Base-by-base conservation (phyloP, 352 stramenopile genomes). In the Aphanomyces stellatus region DNA sequence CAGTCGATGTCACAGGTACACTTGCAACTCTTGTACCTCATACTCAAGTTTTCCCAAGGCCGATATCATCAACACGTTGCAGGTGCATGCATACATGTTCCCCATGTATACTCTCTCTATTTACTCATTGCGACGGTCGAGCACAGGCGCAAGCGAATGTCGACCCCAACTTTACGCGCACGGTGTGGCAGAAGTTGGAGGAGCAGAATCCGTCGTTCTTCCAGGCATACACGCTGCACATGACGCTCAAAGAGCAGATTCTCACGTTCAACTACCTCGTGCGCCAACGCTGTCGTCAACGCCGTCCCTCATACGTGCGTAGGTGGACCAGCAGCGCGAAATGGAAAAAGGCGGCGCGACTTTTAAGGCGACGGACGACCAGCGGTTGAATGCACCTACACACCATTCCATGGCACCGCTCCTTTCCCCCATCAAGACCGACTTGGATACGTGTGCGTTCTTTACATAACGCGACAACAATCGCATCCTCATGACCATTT, bases 171-270 rank as follows among this genome's bases (percentile, higher is more conserved):
- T 96, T 96, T 57, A 85, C 89, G 1, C 79, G 76, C 51, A 77
- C 96, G 24, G 88, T 96, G 42, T 97, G 87, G 88, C 85, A 95
- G 53, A 97, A 97, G 63, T 80, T 97, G 6, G 84, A 96, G 64
- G 85, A 96, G 57, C 88, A 96, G 68, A 97, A 97, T 41, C 81
- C 85, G 15, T 80, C 79, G 5, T 97, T 96, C 63, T 97, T 97
- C 61, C 75, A 81, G 11, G 85, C 86, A 1, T 97, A 97, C 69
- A 77, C 74, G 37, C 61, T 94, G 22, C 84, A 92, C 37, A 74
- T 96, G 15, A 80, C 90, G 66, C 77, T 97, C 7, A 91, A 92
- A 70, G 90, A 97, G 53, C 90, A 97, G 69, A 92, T 96, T 62
- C 67, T 91, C 17, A 80, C 87, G 8, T 97, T 96, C 71, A 97